Evolutionary conservation across 768 basidiomycete genomes (phyloP), one percentile per base, ranked within the genome.

Genomic region (Pholiota microspora): DNA sequence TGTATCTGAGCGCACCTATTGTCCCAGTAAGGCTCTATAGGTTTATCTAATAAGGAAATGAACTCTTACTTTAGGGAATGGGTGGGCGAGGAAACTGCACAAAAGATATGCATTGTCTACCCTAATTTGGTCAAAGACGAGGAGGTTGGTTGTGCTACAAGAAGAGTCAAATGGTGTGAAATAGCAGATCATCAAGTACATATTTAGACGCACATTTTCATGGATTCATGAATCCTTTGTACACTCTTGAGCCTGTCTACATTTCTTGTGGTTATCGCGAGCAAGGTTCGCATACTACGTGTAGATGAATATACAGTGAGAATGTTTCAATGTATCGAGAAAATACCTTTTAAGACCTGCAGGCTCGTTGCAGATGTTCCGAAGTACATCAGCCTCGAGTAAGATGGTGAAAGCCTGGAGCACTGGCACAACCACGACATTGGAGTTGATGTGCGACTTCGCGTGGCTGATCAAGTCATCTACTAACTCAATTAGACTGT

Each of bases 401-500:
- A 98, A 69, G 24, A 87, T 69, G 57, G 85, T 84, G 51, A 92
- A 81, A 2, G 87, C 86, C 62, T 90, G 85, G 56, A 97, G 69
- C 9, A 88, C 78, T 0, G 96, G 94, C n/a, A 97, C 76, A 35
- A 96, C 85, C 25, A 91, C 72, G 8, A 78, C 72, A 64, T 97
- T 98, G 7, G 80, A 78, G 10, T 74, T 68, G 32, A 83, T 61
- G 57, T 87, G 82, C 29, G 73, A 62, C 54, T 78, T 77, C 0
- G 78, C 83, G 54, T 83, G 76, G 4, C 66, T 65, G 21, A 85
- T 56, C 31, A 95, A 77, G 64, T 91, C 86, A 6, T 71, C 67
- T 13, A 81, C 71, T 10, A 94, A 73, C n/a, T 68, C 65, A 8
- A 73, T 61, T 31, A 86, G 72, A 60, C 73, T 75, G 62, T 85